Evolutionary conservation across 1,284 basidiomycete species (phyloP).

Genomic region (Irpex lacteus): DNA sequence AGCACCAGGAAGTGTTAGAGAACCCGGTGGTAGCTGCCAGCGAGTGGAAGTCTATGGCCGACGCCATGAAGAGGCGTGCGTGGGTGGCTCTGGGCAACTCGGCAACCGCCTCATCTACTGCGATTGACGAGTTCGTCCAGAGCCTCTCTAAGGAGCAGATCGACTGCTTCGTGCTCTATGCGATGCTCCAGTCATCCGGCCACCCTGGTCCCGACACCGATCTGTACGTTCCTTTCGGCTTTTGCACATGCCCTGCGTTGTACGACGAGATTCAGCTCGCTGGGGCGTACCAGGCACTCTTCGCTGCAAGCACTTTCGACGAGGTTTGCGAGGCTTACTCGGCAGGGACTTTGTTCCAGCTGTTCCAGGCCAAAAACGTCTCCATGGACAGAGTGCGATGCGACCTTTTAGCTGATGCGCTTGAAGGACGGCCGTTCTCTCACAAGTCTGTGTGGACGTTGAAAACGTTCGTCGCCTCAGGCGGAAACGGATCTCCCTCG

Average conservation of each 20-base stretch:
- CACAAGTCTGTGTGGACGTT: conserved; percentile 37
- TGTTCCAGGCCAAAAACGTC: conserved; percentile 24
- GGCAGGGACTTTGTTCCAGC: conserved; percentile 18
- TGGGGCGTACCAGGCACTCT: conserved; percentile 23
- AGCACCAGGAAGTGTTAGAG: conserved; percentile 31
- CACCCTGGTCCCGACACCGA: conserved; percentile 18
- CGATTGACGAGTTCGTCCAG: conserved; percentile 2
- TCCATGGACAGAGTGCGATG: conserved; percentile 1
- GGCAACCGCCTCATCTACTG: conserved; percentile 2
- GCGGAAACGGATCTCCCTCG: neutral
- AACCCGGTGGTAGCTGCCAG: neutral
- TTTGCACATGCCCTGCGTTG: conserved; percentile 24
- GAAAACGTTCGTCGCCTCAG: conserved; percentile 30
- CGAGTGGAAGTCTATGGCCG: neutral
- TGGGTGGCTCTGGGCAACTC: conserved; percentile 14
- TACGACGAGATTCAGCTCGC: conserved; percentile 17
- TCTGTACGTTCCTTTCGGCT: conserved; percentile 28
- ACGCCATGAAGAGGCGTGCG: neutral
- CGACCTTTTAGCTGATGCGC: conserved; percentile 20
- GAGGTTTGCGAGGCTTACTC: conserved; percentile 30
- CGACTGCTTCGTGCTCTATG: conserved; percentile 17
- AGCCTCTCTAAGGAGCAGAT: conserved; percentile 13
- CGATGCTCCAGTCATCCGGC: conserved; percentile 8
- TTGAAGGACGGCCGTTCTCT: conserved; percentile 16
- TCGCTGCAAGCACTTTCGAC: conserved; percentile 29